phyloP scores from a whole-genome alignment of 73 alveolate species.

The Paramecium pentaurelia region DNA sequence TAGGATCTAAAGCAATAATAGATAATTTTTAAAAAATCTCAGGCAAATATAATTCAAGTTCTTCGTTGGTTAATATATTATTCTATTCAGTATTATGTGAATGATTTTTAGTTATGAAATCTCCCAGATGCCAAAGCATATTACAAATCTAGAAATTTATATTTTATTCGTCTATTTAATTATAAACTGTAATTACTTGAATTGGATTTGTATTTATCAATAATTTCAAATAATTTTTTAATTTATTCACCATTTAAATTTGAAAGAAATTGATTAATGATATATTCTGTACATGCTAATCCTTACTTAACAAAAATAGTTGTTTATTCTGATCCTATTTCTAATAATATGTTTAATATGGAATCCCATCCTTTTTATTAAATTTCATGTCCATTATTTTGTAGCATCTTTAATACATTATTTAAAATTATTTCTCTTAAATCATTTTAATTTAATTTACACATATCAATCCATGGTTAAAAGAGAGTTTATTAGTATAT shows the following conservation, averaged over 20 bases:
- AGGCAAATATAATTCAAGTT: slow-evolving; percentile 7
- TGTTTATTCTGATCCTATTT: slow-evolving; percentile 4
- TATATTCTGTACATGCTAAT: slow-evolving; percentile 29
- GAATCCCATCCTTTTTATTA: slow-evolving; percentile 44
- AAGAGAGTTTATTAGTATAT: slow-evolving; percentile 12
- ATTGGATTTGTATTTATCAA: slow-evolving; percentile 4
- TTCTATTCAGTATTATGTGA: neutral
- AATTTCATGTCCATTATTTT: slow-evolving; percentile 34
- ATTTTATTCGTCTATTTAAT: neutral
- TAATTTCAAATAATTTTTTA: slow-evolving; percentile 13
- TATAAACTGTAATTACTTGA: slow-evolving; percentile 6
- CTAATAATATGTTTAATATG: neutral
- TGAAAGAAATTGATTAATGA: slow-evolving; percentile 9
- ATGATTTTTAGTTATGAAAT: slow-evolving; percentile 27
- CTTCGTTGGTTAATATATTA: neutral
- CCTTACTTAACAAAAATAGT: slow-evolving; percentile 18
- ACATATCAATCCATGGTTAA: slow-evolving; percentile 48
- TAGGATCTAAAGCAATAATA: neutral
- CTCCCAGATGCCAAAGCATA: slow-evolving; percentile 49
- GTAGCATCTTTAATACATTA: neutral
- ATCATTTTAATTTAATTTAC: neutral
- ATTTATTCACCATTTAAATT: neutral
- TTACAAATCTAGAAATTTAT: slow-evolving; percentile 30
- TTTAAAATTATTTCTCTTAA: neutral
- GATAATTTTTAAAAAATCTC: neutral